Conservation (phyloP, 805 yeast genomes). For the Maudiozyma turicensis region DNA sequence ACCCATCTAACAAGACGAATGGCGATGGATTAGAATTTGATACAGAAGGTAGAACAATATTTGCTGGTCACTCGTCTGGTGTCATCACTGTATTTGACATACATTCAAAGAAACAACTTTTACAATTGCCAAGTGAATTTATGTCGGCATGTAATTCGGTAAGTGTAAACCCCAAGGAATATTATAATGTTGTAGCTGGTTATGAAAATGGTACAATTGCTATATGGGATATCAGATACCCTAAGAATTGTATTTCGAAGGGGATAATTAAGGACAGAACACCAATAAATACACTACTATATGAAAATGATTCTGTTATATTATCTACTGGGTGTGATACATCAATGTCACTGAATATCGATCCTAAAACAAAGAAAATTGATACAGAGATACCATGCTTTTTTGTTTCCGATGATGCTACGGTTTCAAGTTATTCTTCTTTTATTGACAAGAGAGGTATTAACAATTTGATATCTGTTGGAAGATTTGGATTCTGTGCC, state of each 20-base stretch:
- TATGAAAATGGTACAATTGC: constrained; percentile 30
- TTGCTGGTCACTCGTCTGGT: constrained; percentile 36
- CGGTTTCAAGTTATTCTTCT: constrained; percentile 10
- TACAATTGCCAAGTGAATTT: constrained; percentile 21
- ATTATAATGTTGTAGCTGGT: constrained; percentile 25
- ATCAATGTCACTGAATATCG: constrained; percentile 6
- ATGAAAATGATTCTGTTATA: constrained; percentile 1
- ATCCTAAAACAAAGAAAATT: background rate
- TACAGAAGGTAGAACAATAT: constrained; percentile 34
- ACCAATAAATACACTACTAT: constrained; percentile 16
- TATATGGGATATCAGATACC: constrained; percentile 33
- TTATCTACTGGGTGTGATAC: constrained; percentile 33
- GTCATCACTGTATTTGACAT: constrained; percentile 35
- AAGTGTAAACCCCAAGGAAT: background rate
- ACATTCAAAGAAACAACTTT: constrained; percentile 15
- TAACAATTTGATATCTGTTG: background rate
- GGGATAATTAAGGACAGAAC: constrained; percentile 12
- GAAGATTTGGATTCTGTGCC: constrained; percentile 3
- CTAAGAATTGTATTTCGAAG: constrained; percentile 7
- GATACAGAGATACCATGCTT: constrained; percentile 6
- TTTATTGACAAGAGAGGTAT: background rate
- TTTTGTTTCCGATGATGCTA: constrained; percentile 15
- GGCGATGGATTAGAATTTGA: constrained; percentile 33
- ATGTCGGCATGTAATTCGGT: constrained; percentile 19
- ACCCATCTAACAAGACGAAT: background rate